These are phyloP conservation scores for Fusarium equiseti DNA, from an alignment of 2,329 filamentous ascomycete species.

Conservation along the genomic window DNA sequence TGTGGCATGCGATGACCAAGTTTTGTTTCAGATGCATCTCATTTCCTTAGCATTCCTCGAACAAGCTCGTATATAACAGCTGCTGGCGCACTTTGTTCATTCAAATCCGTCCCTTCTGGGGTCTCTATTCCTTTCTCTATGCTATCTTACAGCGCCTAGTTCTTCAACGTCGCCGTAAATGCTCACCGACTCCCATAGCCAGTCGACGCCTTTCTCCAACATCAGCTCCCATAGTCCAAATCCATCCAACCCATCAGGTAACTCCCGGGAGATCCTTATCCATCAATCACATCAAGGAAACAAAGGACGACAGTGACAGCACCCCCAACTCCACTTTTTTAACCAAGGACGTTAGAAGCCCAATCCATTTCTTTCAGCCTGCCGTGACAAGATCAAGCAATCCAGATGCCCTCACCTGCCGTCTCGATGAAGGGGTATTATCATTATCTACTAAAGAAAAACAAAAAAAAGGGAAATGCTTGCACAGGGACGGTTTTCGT, in stretches of 20 bases:
- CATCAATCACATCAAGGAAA: slow-evolving; percentile 45
- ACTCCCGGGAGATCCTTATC: slow-evolving; percentile 29
- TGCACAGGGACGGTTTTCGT: slow-evolving; percentile 29
- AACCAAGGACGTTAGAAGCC: slow-evolving; percentile 43
- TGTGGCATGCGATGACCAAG: neutral
- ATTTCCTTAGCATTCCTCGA: slow-evolving; percentile 36
- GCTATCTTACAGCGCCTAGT: slow-evolving; percentile 34
- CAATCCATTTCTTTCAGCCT: slow-evolving; percentile 42
- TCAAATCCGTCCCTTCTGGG: slow-evolving; percentile 31
- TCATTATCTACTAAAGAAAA: slow-evolving; percentile 51
- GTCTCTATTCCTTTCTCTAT: slow-evolving; percentile 38
- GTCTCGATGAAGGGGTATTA: slow-evolving; percentile 50
- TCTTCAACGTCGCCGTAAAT: slow-evolving; percentile 30
- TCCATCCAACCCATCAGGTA: slow-evolving; percentile 13
- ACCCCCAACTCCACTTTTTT: slow-evolving; percentile 46
- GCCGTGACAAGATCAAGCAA: slow-evolving; percentile 41
- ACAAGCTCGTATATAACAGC: slow-evolving; percentile 17
- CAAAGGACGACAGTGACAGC: slow-evolving; percentile 42
- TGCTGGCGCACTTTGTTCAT: slow-evolving; percentile 21
- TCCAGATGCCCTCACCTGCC: slow-evolving; percentile 47
- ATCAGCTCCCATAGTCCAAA: slow-evolving; percentile 3
- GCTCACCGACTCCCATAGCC: slow-evolving; percentile 27
- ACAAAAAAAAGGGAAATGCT: slow-evolving; percentile 38
- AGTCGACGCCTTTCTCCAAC: slow-evolving; percentile 2
- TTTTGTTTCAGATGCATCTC: slow-evolving; percentile 29